A percentile compares a stretch with the other conserved stretches of the same genome.
phyloP scores from a whole-genome alignment of 2,329 filamentous ascomycete genomes.

The Xylaria sp. region DNA sequence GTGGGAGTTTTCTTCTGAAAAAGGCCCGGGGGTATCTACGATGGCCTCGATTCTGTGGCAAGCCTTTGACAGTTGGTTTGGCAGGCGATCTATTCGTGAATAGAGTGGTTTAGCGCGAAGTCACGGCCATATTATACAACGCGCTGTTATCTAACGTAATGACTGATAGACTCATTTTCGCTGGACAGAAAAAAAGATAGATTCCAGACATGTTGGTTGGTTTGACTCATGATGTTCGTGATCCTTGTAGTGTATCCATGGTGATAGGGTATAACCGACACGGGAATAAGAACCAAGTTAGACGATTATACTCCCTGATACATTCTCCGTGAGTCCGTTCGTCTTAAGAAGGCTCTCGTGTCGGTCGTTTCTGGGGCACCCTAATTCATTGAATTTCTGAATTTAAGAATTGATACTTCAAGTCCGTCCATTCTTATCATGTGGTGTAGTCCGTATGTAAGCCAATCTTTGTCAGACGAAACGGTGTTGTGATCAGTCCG shows the following conservation, averaged over 20 bases:
- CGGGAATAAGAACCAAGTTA: neutral
- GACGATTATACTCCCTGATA: too few species aligned
- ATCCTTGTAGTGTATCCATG: neutral
- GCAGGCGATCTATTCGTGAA: conserved; percentile 3
- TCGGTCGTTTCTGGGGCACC: too few species aligned
- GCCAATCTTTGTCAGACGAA: too few species aligned
- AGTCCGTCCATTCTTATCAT: too few species aligned
- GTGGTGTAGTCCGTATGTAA: too few species aligned
- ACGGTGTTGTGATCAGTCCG: too few species aligned
- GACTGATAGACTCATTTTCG: conserved; percentile 23
- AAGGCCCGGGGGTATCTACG: conserved; percentile 15
- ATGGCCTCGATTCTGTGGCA: neutral
- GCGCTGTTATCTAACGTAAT: conserved; percentile 26
- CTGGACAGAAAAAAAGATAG: neutral
- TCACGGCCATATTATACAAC: conserved; percentile 19
- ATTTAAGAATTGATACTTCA: too few species aligned
- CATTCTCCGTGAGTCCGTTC: too few species aligned
- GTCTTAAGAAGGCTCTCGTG: too few species aligned
- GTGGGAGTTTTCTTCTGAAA: conserved; percentile 19
- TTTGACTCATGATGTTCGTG: too few species aligned
- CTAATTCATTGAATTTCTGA: too few species aligned
- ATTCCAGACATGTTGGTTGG: neutral
- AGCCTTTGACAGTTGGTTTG: neutral
- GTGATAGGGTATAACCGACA: neutral
- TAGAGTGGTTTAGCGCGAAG: conserved; percentile 8